A percentile compares a stretch with the other conserved stretches of the same genome.
Evolutionary conservation across 2,329 filamentous ascomycete genomes (phyloP).

Genomic region (Ophiostoma fasciatum): DNA sequence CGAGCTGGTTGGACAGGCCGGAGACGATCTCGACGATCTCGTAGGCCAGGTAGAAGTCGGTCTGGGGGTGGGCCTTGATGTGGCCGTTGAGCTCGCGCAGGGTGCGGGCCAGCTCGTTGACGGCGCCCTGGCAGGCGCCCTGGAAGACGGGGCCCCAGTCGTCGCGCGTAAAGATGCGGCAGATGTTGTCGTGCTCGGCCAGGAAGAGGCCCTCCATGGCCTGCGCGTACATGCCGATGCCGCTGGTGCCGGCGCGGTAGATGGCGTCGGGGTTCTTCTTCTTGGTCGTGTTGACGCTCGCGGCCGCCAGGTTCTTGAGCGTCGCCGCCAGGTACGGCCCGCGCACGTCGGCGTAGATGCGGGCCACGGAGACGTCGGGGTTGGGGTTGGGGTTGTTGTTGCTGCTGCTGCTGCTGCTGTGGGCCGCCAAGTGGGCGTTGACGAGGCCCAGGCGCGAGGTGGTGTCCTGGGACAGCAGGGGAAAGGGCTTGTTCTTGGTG

Average conservation of each 20-base stretch:
- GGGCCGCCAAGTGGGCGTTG: constrained; percentile 58
- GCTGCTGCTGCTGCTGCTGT: constrained; percentile 23
- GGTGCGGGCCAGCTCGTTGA: constrained; percentile 74
- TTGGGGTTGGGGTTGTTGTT: constrained; percentile 54
- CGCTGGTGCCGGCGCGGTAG: constrained; percentile 79
- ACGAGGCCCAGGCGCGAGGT: constrained; percentile 65
- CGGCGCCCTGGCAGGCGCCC: constrained; percentile 59
- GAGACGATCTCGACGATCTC: constrained; percentile 89
- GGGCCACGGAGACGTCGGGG: no score
- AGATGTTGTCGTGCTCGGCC: constrained; percentile 83
- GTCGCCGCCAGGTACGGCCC: constrained; percentile 75
- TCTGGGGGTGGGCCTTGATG: constrained; percentile 71
- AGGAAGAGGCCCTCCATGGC: constrained; percentile 77
- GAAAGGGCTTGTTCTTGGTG: constrained; percentile 79
- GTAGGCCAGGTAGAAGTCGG: constrained; percentile 89
- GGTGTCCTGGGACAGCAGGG: constrained; percentile 61
- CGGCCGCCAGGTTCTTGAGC: constrained; percentile 72
- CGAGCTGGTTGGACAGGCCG: constrained; percentile 61
- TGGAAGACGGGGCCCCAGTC: constrained; percentile 73
- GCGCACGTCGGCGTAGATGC: constrained; percentile 72
- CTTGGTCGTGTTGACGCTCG: constrained; percentile 70
- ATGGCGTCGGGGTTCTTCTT: constrained; percentile 69
- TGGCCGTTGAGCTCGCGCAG: constrained; percentile 79
- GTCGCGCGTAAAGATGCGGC: constrained; percentile 69
- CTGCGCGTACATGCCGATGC: constrained; percentile 76